Conservation (phyloP, 768 basidiomycete genomes). For the Kockovaella imperatae region DNA sequence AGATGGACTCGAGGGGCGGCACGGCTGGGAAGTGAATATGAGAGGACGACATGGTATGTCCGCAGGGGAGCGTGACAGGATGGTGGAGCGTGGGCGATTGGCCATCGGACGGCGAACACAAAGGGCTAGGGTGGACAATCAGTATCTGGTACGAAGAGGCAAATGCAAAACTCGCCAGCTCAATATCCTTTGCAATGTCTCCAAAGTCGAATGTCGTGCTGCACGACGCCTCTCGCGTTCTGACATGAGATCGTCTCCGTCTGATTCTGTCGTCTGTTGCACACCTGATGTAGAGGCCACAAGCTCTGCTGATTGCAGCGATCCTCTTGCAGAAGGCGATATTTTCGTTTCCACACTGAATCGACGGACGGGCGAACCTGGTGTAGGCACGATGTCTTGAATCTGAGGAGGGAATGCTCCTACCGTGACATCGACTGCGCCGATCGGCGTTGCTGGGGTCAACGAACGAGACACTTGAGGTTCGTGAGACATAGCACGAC, state of each 20-base stretch:
- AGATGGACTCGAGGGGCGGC: conserved; percentile 45
- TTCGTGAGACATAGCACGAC: neutral
- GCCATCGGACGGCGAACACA: conserved; percentile 28
- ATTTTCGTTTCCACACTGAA: too few relatives aligned
- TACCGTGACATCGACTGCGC: neutral
- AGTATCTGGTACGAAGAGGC: neutral
- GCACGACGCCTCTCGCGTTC: conserved; percentile 1
- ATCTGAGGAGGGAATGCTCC: conserved; percentile 1
- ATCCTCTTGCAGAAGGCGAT: too few relatives aligned
- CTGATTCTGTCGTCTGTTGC: too few relatives aligned
- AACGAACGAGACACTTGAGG: neutral
- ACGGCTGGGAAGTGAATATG: conserved; percentile 47
- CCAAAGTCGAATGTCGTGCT: too few relatives aligned
- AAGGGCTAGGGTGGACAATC: conserved; percentile 16
- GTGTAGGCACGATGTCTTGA: neutral
- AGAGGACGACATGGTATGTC: conserved; percentile 68
- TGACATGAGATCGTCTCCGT: too few relatives aligned
- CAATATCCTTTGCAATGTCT: conserved; percentile 21
- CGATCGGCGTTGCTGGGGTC: neutral
- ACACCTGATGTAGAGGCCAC: too few relatives aligned
- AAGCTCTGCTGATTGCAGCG: too few relatives aligned
- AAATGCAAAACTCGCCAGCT: conserved; percentile 27
- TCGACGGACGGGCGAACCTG: neutral
- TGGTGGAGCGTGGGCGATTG: conserved; percentile 44
- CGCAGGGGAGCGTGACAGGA: conserved; percentile 64